Base-by-base conservation (phyloP, 225 moss, liverwort and hornwort species). In the Pleurozium schreberi region DNA sequence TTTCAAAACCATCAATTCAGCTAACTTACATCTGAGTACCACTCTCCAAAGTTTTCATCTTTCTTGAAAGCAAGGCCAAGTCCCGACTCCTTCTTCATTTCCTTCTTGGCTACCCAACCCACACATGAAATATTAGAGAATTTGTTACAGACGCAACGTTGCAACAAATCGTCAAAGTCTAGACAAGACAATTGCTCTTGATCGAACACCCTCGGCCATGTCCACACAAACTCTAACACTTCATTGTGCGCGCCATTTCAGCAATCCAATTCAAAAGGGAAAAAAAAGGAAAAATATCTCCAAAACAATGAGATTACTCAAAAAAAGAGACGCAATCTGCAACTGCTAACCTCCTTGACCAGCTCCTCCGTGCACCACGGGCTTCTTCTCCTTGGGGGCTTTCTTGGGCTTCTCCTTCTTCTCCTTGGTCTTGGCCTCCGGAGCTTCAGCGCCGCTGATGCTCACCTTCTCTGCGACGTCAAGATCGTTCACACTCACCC, bases 1-100 rank as follows among this genome's bases (percentile, higher is more conserved):
- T 63, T 58, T 49, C 18, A 30, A 30, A 82, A 49, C 19, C 12
- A 18, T 57, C 50, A 42, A 86, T 60, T 82, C 9, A 40, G 47
- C 47, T 11, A 75, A 90, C 91, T 91, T 94, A 98, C 97, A 93
- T 97, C 96, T 7, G 98, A 95, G 85, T 98, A 98, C 98, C 98
- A 98, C 36, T 90, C 95, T 86, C 97, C 95, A 85, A 98, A 98
- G 83, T 98, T 95, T 22, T 96, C 97, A 60, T 93, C 92, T 80
- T 96, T 98, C 89, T 92, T 98, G 28, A 85, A 96, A 7, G 97
- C 93, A 75, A 98, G 92, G 43, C 98, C 98, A 62, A 98, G 94
- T 80, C 94, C 92, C 12, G 96, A 91, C 88, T 96, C 97, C 90
- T 93, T 98, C 91, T 93, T 97, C 64, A 94, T 84, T 75, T 96